Percentiles rank a stretch among this genome's conserved stretches.
phyloP scores from a whole-genome alignment of 768 basidiomycete species.

The Leccinum subgranulosum region DNA sequence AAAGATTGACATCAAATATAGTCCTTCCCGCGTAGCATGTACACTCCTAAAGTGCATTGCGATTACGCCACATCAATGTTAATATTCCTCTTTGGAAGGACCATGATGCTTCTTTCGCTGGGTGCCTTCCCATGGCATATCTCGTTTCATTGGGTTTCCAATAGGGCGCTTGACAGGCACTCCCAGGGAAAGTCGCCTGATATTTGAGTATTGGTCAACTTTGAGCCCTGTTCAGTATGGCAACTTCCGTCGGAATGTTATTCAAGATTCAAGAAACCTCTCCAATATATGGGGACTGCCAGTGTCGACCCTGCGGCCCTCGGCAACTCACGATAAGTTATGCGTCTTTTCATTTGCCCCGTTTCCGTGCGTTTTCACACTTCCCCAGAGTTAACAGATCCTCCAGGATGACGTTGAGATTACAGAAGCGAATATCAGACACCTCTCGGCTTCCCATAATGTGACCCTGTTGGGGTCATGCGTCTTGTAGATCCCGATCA shows the following conservation, averaged over 20 bases:
- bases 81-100: neutral
- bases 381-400: neutral
- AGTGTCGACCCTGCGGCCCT: neutral
- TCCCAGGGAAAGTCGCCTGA: neutral
- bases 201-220: neutral
- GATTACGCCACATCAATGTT: no score
- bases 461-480: conserved; percentile 17
- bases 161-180: neutral
- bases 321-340: neutral
- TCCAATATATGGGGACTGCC: neutral
- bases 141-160: neutral
- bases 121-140: neutral
- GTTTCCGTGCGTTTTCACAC: neutral
- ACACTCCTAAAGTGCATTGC: neutral
- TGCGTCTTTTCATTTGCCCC: neutral
- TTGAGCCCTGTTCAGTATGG: neutral
- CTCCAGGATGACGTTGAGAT: neutral
- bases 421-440: neutral
- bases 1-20: neutral
- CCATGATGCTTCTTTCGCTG: neutral
- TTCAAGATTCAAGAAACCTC: no score
- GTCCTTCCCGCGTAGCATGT: neutral
- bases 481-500: conserved; percentile 10
- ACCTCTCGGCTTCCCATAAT: conserved; percentile 10
- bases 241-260: neutral